These are phyloP conservation scores for Dictyostelium capitatum DNA, from an alignment of 78 protist genomes.

Conservation along the genomic window DNA sequence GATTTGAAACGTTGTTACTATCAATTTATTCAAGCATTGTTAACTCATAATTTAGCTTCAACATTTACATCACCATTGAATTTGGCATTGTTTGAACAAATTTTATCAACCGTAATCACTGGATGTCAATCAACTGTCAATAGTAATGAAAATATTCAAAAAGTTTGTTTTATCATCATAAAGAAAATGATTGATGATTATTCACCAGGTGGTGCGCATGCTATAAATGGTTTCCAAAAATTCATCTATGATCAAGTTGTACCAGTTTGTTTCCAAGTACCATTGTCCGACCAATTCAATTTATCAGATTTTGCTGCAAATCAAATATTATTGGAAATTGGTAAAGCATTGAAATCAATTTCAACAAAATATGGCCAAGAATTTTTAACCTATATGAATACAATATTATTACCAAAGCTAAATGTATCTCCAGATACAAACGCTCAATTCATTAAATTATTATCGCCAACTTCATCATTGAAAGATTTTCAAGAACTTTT, in stretches of 20 bases:
- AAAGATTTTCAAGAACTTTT: slow-evolving; percentile 77
- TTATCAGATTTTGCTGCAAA: slow-evolving; percentile 17
- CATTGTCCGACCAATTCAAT: slow-evolving; percentile 24
- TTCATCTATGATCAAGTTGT: slow-evolving; percentile 38
- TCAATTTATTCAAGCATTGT: slow-evolving; percentile 23
- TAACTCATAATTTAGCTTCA: not conserved
- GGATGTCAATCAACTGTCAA: slow-evolving; percentile 23
- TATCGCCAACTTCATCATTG: slow-evolving; percentile 24
- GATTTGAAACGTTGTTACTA: slow-evolving; percentile 43
- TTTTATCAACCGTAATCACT: not conserved
- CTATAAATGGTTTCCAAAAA: slow-evolving; percentile 27
- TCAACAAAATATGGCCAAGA: slow-evolving; percentile 41
- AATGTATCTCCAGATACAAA: not conserved
- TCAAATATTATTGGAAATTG: slow-evolving; percentile 19
- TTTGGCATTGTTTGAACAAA: slow-evolving; percentile 5
- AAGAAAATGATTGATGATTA: slow-evolving; percentile 54
- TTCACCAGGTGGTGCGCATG: slow-evolving; percentile 43
- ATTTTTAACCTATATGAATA: slow-evolving; percentile 20
- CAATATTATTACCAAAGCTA: slow-evolving; percentile 5
- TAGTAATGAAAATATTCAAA: slow-evolving; percentile 34
- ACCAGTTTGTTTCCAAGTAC: slow-evolving; percentile 58
- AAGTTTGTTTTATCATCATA: slow-evolving; percentile 30
- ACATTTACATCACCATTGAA: slow-evolving; percentile 10
- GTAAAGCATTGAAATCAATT: slow-evolving; percentile 17
- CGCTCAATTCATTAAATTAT: slow-evolving; percentile 32